Evolutionary conservation across 2,329 filamentous ascomycete species (phyloP).

Genomic region (Sarocladium kiliense): DNA sequence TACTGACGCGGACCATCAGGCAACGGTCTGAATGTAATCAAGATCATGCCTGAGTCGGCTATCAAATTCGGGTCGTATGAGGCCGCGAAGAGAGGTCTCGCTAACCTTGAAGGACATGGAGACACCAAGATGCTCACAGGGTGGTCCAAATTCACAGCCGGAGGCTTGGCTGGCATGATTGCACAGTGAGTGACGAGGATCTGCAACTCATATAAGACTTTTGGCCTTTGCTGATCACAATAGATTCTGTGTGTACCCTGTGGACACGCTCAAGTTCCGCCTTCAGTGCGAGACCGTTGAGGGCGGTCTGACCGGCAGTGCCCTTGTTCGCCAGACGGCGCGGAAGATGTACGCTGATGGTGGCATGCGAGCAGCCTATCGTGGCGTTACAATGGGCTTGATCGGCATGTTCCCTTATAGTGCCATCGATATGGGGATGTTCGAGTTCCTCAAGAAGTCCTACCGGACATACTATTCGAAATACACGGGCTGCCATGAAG

Average conservation of each 20-base stretch:
- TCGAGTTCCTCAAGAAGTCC: conserved; percentile 81
- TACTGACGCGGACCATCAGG: conserved; percentile 45
- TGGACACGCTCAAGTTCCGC: conserved; percentile 75
- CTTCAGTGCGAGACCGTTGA: conserved; percentile 94
- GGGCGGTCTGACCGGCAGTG: conserved; percentile 77
- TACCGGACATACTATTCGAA: conserved; percentile 68
- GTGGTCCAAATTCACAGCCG: conserved; percentile 84
- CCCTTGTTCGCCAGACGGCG: conserved; percentile 75
- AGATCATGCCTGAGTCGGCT: conserved; percentile 97
- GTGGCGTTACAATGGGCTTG: conserved; percentile 88
- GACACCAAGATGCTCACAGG: conserved; percentile 75
- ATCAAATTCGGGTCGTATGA: conserved; percentile 99
- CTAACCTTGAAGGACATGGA: conserved; percentile 80
- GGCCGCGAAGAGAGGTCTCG: conserved; percentile 83
- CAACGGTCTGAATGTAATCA: conserved; percentile 92
- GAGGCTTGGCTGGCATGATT: conserved; percentile 88
- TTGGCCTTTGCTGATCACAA: not conserved
- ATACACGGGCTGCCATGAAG: conserved; percentile 66
- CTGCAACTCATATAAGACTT: no score
- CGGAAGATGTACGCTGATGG: conserved; percentile 79
- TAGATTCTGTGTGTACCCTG: conserved; percentile 86
- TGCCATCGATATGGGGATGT: conserved; percentile 92
- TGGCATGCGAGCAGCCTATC: conserved; percentile 74
- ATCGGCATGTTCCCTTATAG: conserved; percentile 97
- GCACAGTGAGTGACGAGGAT: conserved; percentile 69